Evolutionary conservation across 164 flowering plant genomes (phyloP), one percentile per base, ranked within the genome.

Genomic region (Echeveria elegans): DNA sequence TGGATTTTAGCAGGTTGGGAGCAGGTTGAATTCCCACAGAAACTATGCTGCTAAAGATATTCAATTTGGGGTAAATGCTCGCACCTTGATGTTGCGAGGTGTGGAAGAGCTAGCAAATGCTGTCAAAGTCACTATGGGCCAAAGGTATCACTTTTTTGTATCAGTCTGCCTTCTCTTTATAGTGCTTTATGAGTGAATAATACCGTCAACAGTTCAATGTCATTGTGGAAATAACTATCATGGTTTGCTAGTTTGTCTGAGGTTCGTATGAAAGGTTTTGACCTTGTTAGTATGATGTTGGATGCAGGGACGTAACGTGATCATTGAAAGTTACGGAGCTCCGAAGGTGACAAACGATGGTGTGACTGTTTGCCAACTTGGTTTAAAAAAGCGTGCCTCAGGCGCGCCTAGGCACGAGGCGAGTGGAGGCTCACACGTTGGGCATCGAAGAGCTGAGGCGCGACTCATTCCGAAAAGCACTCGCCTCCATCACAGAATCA

Each of bases 91-190:
- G 99, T 94, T 95, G 31, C 82, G 71, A 71, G 99, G 99, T 75
- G 97, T 94, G 21, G 96, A 94, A 74, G 94, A 89, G 41, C 96
- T 94, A 23, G 96, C 97, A 5, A 97, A 91, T 76, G 97, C 99
- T 21, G 97, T 94, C 30, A 88, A 68, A 81, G 93, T 94, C 24
- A 94, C 99, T 21, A 94, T 94, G 99, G 99, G 3, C 99, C 99
- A 0, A 91, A 92, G 93, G 98, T 92, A 69, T n/a, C 52, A n/a
- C 56, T 50, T 50, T n/a, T 7, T 50, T n/a, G n/a, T n/a, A n/a
- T n/a, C n/a, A n/a, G n/a, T n/a, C n/a, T n/a, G n/a, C n/a, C n/a
- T n/a, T n/a, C n/a, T n/a, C n/a, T n/a, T n/a, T n/a, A n/a, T n/a
- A n/a, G n/a, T n/a, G n/a, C n/a, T n/a, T n/a, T n/a, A n/a, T n/a